Evolutionary conservation across 192 early-diverging fungal genomes (phyloP).

Genomic region (Haplosporangium gracile): DNA sequence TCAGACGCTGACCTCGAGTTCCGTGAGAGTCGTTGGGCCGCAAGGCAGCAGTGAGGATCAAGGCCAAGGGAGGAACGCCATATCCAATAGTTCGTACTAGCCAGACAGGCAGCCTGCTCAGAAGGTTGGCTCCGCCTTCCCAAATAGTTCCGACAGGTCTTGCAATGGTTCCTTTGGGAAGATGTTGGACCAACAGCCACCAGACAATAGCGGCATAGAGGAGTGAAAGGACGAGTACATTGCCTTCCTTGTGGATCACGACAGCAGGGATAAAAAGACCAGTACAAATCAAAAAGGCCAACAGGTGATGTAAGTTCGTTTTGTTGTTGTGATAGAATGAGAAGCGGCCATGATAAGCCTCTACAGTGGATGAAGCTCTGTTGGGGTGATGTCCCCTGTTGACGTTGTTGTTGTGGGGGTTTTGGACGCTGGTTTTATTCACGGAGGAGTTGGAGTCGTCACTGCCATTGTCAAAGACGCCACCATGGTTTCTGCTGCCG

Average conservation of each 20-base stretch:
- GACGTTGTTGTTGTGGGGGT: neutral
- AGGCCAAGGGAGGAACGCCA: slow-evolving; percentile 11
- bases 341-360: slow-evolving; percentile 17
- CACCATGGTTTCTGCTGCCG: neutral
- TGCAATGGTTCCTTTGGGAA: slow-evolving; percentile 10
- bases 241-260: slow-evolving; percentile 20
- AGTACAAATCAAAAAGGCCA: slow-evolving; percentile 17
- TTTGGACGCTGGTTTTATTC: neutral
- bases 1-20: slow-evolving; percentile 73
- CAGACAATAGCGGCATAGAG: slow-evolving; percentile 23
- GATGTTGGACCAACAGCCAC: slow-evolving; percentile 20
- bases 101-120: slow-evolving; percentile 2
- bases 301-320: neutral
- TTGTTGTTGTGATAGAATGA: slow-evolving; percentile 15
- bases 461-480: neutral
- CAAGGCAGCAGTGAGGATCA: slow-evolving; percentile 22
- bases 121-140: neutral
- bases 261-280: slow-evolving; percentile 29
- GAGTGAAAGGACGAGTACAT: slow-evolving; percentile 17
- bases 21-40: slow-evolving; percentile 9
- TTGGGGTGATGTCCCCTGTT: neutral
- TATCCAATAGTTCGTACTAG: slow-evolving; percentile 9
- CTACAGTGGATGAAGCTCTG: neutral
- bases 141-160: neutral
- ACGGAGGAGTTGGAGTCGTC: neutral